These are phyloP conservation scores for Bipolaris zeicola DNA, from an alignment of 2,329 filamentous ascomycete species.

Conservation along the genomic window DNA sequence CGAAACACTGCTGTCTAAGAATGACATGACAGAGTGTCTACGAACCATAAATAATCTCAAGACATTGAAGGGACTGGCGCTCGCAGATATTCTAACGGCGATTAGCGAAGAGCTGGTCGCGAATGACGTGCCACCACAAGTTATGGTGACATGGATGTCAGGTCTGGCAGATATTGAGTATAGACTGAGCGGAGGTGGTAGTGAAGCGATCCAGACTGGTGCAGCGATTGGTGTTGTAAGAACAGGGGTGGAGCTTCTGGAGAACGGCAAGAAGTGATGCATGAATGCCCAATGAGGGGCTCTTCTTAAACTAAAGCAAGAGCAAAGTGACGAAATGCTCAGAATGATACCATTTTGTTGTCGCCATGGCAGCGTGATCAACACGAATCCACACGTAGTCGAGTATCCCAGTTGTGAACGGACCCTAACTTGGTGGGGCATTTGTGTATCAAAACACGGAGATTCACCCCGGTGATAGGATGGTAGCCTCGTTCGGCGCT, in stretches of 20 bases:
- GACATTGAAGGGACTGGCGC: slow-evolving; percentile 78
- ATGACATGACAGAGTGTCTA: slow-evolving; percentile 87
- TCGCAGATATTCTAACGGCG: slow-evolving; percentile 91
- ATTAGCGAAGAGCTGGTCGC: slow-evolving; percentile 81
- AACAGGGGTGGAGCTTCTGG: slow-evolving; percentile 76
- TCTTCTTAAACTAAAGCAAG: not conserved
- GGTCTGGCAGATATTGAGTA: slow-evolving; percentile 93
- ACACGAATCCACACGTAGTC: not conserved
- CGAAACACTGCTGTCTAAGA: slow-evolving; percentile 79
- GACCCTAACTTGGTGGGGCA: slow-evolving; percentile 6
- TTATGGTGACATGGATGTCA: slow-evolving; percentile 89
- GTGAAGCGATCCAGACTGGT: slow-evolving; percentile 87
- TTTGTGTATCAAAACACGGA: slow-evolving; percentile 6
- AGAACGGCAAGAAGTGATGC: slow-evolving; percentile 35
- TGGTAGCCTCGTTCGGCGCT: slow-evolving; percentile 10
- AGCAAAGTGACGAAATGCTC: not conserved
- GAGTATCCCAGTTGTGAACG: not conserved
- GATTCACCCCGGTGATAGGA: slow-evolving; percentile 13
- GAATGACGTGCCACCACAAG: slow-evolving; percentile 83
- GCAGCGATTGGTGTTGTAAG: slow-evolving; percentile 89
- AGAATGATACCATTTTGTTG: slow-evolving; percentile 16
- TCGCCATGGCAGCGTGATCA: slow-evolving; percentile 3
- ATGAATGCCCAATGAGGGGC: not conserved
- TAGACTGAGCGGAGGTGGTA: slow-evolving; percentile 83
- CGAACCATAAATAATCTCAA: slow-evolving; percentile 89